Evolutionary conservation across 2,329 filamentous ascomycete species (phyloP), one percentile per base, ranked within the genome.

Genomic region (Parastagonospora avenae): DNA sequence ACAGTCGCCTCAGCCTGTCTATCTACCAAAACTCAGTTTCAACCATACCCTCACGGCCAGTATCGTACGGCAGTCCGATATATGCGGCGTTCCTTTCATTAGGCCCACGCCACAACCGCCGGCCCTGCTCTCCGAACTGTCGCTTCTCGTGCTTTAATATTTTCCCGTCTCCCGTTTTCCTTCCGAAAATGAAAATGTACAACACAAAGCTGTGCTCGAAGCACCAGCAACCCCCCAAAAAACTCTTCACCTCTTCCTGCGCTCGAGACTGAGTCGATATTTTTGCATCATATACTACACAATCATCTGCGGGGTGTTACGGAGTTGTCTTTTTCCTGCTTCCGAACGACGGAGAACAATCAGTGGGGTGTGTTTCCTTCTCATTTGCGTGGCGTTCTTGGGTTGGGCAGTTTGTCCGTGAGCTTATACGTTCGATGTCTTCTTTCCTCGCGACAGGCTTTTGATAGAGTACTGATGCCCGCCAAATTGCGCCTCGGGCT

Each of bases 51-150:
- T 29, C 45, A 49, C 52, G 60, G 55, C 57, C 49, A 36, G 48
- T 57, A 50, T 55, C 48, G 54, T 53, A 59, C 24, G 48, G 44
- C 49, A 63, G 47, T 19, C 44, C 40, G 50, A 44, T 51, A 49
- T 33, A 42, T 40, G 38, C 40, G 57, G 49, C 64, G 71, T 74
- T 63, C 70, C 71, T 73, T 73, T 73, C 40, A 55, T 50, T 74
- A 73, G 71, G 70, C 67, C 55, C 71, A 74, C 70, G 70, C 60
- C 57, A 45, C 28, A 35, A 28, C 11, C 31, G 41, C 48, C 46
- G 46, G 48, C 31, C 8, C 46, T 46, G 40, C 24, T 37, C 31
- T 28, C 32, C 27, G 24, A 48, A 28, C 31, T 32, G 12, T 16
- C 19, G 15, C 44, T 40, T 38, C 48, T 50, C 45, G 9, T 27